Evolutionary conservation across 2,329 filamentous ascomycete species (phyloP).

Genomic region (Sarocladium strictum): DNA sequence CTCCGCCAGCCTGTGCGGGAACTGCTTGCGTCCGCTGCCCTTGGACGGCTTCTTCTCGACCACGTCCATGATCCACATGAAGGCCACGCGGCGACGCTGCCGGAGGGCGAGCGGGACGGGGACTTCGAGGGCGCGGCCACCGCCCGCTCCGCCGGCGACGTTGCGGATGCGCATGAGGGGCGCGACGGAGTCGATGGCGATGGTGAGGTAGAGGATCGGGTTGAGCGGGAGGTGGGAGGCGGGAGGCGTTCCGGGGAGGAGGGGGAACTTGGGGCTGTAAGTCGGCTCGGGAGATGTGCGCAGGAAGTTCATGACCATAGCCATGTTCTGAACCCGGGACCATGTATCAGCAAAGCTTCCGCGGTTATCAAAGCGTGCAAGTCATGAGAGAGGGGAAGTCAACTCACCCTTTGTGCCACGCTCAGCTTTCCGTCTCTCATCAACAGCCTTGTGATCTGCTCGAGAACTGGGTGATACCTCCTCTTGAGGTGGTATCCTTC

Average conservation of each 20-base stretch:
- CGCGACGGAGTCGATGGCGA: conserved; percentile 88
- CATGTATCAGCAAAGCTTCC: too few species aligned
- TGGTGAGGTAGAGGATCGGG: conserved; percentile 80
- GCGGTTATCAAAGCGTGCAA: too few species aligned
- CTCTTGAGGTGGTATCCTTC: conserved; percentile 57
- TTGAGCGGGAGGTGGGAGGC: conserved; percentile 77
- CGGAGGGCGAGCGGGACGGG: conserved; percentile 70
- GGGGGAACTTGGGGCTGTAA: conserved; percentile 62
- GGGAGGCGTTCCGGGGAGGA: conserved; percentile 72
- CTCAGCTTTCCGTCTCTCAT: conserved; percentile 91
- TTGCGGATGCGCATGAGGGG: conserved; percentile 76
- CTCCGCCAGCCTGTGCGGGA: conserved; percentile 74
- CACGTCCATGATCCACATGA: conserved; percentile 85
- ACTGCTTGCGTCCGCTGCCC: conserved; percentile 64
- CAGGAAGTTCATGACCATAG: conserved; percentile 73
- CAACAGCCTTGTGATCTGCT: conserved; percentile 82
- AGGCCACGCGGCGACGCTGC: conserved; percentile 71
- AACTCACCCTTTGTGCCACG: conserved; percentile 75
- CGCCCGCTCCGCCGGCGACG: conserved; percentile 74
- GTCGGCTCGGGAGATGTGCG: conserved; percentile 78
- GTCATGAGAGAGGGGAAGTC: too few species aligned
- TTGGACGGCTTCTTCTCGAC: conserved; percentile 70
- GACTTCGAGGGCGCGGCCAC: conserved; percentile 77
- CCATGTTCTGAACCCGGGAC: conserved; percentile 77
- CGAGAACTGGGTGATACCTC: conserved; percentile 78